Evolutionary conservation across 1,139 yeast species (phyloP).

Genomic region (Taphrina betulina): DNA sequence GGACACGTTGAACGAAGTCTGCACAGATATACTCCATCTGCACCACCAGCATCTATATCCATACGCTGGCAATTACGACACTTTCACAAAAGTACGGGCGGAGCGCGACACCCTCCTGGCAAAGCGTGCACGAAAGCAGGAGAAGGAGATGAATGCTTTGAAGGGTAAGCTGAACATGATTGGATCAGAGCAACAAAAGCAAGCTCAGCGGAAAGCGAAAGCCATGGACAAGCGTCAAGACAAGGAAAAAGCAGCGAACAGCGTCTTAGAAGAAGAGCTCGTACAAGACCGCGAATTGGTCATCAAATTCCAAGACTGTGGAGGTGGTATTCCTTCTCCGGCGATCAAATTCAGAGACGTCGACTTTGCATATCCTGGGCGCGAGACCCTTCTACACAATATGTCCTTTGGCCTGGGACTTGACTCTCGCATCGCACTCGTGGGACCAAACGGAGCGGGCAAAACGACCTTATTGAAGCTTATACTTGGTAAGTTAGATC

Average conservation of each 20-base stretch:
- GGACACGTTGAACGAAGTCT: constrained; percentile 99
- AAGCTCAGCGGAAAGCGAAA: constrained; percentile 98
- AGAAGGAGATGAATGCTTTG: constrained; percentile 96
- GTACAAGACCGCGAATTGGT: constrained; percentile 90
- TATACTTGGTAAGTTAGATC: constrained; percentile 90
- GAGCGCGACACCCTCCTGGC: constrained; percentile 96
- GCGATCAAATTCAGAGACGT: constrained; percentile 88
- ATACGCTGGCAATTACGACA: constrained; percentile 98
- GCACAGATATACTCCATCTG: constrained; percentile 98
- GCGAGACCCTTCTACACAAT: constrained; percentile 66
- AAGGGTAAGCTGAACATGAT: constrained; percentile 99
- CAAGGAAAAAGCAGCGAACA: constrained; percentile 69
- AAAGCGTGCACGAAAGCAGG: constrained; percentile 96
- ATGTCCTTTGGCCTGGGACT: constrained; percentile 97
- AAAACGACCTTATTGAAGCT: constrained; percentile 91
- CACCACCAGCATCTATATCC: constrained; percentile 63
- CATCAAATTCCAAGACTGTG: constrained; percentile 92
- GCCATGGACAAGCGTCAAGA: constrained; percentile 95
- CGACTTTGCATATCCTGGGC: constrained; percentile 82
- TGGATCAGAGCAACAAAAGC: constrained; percentile 98
- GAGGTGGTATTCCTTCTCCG: constrained; percentile 91
- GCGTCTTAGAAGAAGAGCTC: constrained; percentile 74
- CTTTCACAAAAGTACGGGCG: constrained; percentile 87
- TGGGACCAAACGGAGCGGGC: constrained; percentile 99
- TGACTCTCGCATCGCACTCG: constrained; percentile 97